phyloP scores from a whole-genome alignment of 2,329 filamentous ascomycete species.

The Alternaria novae-zelandiae region DNA sequence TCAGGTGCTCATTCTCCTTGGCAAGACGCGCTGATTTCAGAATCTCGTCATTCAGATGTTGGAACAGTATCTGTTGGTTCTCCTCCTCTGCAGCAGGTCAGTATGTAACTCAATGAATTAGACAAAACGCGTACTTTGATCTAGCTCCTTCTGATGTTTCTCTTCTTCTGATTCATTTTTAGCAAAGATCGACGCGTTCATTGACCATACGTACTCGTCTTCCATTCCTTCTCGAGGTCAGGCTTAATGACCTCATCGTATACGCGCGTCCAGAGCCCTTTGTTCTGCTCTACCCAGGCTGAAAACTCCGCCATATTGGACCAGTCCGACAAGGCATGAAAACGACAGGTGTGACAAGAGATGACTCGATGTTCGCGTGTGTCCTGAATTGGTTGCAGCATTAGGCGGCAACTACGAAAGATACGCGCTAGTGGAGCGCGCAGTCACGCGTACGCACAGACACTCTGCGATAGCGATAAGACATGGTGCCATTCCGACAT shows the following conservation, averaged over 20 bases:
- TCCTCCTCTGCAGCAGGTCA: conserved; percentile 33
- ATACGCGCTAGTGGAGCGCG: conserved; percentile 22
- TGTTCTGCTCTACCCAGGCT: conserved; percentile 40
- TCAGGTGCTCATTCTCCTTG: conserved; percentile 26
- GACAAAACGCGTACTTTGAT: conserved; percentile 29
- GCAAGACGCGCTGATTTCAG: conserved; percentile 33
- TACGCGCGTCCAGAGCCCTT: conserved; percentile 36
- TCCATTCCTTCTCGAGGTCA: conserved; percentile 42
- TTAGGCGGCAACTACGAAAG: conserved; percentile 7
- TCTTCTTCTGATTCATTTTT: conserved; percentile 30
- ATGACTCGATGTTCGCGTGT: not conserved
- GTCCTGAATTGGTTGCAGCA: not conserved
- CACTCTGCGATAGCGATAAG: conserved; percentile 26
- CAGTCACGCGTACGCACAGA: conserved; percentile 31
- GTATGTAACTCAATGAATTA: not conserved
- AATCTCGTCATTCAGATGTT: conserved; percentile 34
- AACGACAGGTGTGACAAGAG: not conserved
- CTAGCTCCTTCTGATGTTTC: conserved; percentile 29
- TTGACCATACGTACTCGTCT: conserved; percentile 32
- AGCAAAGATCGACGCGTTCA: conserved; percentile 1
- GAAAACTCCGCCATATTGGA: conserved; percentile 36
- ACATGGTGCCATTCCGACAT: conserved; percentile 1
- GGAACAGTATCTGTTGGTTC: conserved; percentile 32
- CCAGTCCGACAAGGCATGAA: not conserved
- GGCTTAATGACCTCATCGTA: conserved; percentile 45